Evolutionary conservation across 495 filamentous ascomycete genomes (phyloP).

Genomic region (Neurospora pannonica): DNA sequence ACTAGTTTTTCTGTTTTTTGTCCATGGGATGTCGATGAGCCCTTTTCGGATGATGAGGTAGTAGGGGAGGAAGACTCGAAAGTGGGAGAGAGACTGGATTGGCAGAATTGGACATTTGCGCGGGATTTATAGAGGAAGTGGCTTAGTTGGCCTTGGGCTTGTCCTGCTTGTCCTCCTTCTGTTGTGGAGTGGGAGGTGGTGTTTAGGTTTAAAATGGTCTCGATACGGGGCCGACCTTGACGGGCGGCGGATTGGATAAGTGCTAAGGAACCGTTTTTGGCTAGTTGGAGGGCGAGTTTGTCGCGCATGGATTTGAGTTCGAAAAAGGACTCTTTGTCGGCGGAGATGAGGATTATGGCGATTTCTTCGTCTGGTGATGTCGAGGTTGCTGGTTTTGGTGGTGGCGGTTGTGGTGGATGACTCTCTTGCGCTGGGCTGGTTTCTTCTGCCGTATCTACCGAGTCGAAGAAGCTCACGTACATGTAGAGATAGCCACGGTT

Average conservation of each 20-base stretch:
- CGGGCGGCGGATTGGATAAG: conserved; percentile 64
- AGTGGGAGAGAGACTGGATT: conserved; percentile 70
- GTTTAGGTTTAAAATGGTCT: conserved; percentile 42
- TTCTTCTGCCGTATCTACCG: conserved; percentile 15
- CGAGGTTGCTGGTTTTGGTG: neutral
- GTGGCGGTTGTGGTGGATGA: conserved; percentile 10
- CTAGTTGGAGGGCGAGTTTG: conserved; percentile 63
- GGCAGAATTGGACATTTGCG: conserved; percentile 88
- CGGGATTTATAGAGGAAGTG: conserved; percentile 94
- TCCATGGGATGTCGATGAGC: no score
- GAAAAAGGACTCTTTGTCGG: conserved; percentile 88
- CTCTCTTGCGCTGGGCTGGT: neutral
- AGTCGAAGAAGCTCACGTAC: conserved; percentile 87
- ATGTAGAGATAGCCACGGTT: conserved; percentile 96
- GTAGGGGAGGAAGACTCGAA: conserved; percentile 30
- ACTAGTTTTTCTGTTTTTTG: conserved; percentile 29
- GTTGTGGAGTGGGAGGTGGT: neutral
- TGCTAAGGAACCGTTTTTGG: conserved; percentile 64
- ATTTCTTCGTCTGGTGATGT: conserved; percentile 53
- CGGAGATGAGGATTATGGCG: conserved; percentile 86
- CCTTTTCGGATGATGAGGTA: neutral
- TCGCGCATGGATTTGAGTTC: conserved; percentile 80
- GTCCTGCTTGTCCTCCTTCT: neutral
- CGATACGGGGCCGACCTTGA: conserved; percentile 54
- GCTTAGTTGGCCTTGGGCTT: conserved; percentile 40